These are phyloP conservation scores for Xerocomellus dryophilus DNA, from an alignment of 768 basidiomycete genomes.

Conservation along the genomic window DNA sequence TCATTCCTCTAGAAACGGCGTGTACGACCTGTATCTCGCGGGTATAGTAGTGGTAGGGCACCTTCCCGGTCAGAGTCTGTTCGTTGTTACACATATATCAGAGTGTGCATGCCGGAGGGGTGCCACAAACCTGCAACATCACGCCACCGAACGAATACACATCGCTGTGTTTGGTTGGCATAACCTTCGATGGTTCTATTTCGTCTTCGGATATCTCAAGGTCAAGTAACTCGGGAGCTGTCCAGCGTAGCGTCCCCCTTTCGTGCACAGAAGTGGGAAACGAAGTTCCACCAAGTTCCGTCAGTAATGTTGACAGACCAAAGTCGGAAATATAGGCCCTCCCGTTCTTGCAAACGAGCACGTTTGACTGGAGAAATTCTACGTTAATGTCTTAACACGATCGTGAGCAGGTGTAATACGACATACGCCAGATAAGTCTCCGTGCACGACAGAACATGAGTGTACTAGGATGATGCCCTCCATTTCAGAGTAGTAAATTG, in stretches of 20 bases:
- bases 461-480: slow-evolving; percentile 9
- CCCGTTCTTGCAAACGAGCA: slow-evolving; percentile 13
- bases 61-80: slow-evolving; percentile 12
- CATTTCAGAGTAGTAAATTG: neutral
- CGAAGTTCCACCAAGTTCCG: slow-evolving; percentile 36
- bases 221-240: slow-evolving; percentile 32
- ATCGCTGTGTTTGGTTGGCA: slow-evolving; percentile 12
- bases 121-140: slow-evolving; percentile 15
- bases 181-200: slow-evolving; percentile 3
- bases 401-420: neutral
- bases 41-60: slow-evolving; percentile 13
- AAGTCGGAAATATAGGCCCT: slow-evolving; percentile 37
- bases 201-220: slow-evolving; percentile 12
- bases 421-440: slow-evolving; percentile 24
- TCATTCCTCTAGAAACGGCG: slow-evolving; percentile 13
- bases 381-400: neutral
- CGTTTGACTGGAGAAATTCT: slow-evolving; percentile 9
- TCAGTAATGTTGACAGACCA: slow-evolving; percentile 42
- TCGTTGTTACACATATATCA: neutral
- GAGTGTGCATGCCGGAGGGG: neutral
- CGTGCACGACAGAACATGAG: slow-evolving; percentile 15
- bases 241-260: slow-evolving; percentile 31
- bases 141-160: slow-evolving; percentile 33
- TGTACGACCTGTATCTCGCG: slow-evolving; percentile 11
- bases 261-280: slow-evolving; percentile 35